Conservation (phyloP, 2,329 filamentous ascomycete genomes). For the Diaporthe sp. region DNA sequence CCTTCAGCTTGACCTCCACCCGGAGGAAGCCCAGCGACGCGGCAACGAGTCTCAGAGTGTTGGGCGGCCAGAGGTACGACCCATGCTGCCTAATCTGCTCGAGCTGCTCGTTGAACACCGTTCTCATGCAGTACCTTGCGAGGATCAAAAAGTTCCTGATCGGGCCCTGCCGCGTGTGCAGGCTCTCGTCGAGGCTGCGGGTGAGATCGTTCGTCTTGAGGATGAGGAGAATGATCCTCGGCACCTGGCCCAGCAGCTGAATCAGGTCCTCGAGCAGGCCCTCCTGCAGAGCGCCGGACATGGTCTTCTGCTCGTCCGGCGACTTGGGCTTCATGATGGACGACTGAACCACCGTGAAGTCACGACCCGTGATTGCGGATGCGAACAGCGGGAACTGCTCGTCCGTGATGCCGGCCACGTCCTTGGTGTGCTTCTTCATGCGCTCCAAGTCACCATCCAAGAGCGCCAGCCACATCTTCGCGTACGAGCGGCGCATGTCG, state of each 20-base stretch:
- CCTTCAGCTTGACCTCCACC: slow-evolving; percentile 74
- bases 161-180: slow-evolving; percentile 80
- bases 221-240: slow-evolving; percentile 92
- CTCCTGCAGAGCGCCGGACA: slow-evolving; percentile 86
- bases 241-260: slow-evolving; percentile 88
- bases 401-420: slow-evolving; percentile 90
- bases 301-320: slow-evolving; percentile 85
- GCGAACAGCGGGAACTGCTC: slow-evolving; percentile 96
- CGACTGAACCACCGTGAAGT: slow-evolving; percentile 82
- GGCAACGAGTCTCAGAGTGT: slow-evolving; percentile 65
- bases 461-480: slow-evolving; percentile 97
- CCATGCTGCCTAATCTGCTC: slow-evolving; percentile 68
- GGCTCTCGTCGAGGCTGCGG: slow-evolving; percentile 90
- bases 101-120: slow-evolving; percentile 75
- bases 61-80: slow-evolving; percentile 71
- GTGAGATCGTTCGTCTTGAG: slow-evolving; percentile 98
- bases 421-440: slow-evolving; percentile 91
- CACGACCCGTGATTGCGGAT: slow-evolving; percentile 93
- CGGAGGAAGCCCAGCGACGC: slow-evolving; percentile 72
- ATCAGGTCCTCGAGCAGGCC: slow-evolving; percentile 92
- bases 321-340: slow-evolving; percentile 73
- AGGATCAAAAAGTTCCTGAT: slow-evolving; percentile 77
- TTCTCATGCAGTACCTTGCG: slow-evolving; percentile 76
- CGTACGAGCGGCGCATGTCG: slow-evolving; percentile 85
- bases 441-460: slow-evolving; percentile 87